A percentile compares a stretch with the other conserved stretches of the same genome.
Evolutionary conservation across 1,284 basidiomycete species (phyloP).

Genomic region (Rhodotorula sp.): DNA sequence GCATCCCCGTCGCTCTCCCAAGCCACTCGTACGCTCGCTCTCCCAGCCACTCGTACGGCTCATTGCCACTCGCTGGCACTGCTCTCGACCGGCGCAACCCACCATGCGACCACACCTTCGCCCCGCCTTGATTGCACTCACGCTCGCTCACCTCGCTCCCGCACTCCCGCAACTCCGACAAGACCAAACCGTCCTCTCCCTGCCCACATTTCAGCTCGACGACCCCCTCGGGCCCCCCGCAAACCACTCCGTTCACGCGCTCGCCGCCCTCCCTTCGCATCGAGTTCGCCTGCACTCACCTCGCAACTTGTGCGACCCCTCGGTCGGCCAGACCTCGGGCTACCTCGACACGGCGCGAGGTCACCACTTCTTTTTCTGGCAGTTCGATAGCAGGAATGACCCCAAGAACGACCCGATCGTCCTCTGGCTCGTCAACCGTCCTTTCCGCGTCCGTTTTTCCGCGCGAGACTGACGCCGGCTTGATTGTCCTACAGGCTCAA

Average conservation of each 20-base stretch:
- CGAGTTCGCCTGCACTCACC: conserved; percentile 32
- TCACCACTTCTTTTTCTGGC: conserved; percentile 48
- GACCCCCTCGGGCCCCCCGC: background rate
- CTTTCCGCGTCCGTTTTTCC: too few relatives aligned
- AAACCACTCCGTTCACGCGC: background rate
- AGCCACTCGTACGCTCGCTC: background rate
- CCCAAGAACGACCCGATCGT: conserved; percentile 50
- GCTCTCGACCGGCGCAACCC: background rate
- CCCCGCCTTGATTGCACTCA: background rate
- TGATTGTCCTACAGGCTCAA: conserved; percentile 10
- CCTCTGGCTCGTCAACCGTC: conserved; percentile 43
- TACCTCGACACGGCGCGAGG: conserved; percentile 32
- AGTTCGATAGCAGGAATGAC: conserved; percentile 50
- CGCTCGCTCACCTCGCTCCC: too few relatives aligned
- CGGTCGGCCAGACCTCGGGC: conserved; percentile 44
- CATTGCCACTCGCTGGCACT: too few relatives aligned
- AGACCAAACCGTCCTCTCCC: background rate
- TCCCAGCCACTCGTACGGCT: too few relatives aligned
- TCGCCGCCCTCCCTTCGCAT: conserved; percentile 22
- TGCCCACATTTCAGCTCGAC: background rate
- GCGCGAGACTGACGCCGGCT: background rate
- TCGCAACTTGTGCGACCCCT: conserved; percentile 46
- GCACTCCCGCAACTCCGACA: background rate
- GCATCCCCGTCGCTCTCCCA: background rate
- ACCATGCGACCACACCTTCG: background rate